phyloP scores from a whole-genome alignment of 2,329 filamentous ascomycete genomes.

The Rhynchosporium agropyri region DNA sequence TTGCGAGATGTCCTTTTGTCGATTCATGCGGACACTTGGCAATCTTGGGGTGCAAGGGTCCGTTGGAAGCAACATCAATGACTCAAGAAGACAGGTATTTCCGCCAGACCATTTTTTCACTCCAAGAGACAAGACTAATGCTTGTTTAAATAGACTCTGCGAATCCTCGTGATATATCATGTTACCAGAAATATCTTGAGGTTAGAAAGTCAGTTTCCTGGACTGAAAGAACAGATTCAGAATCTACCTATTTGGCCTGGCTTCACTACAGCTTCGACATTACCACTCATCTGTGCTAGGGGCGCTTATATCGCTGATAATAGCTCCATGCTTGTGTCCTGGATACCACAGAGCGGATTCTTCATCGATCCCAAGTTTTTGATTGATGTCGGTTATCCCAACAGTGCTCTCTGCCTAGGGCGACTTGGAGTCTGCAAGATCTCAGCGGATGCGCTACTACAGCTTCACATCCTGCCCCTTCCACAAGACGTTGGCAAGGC shows the following conservation, averaged over 20 bases:
- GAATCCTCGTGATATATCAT: constrained; percentile 22
- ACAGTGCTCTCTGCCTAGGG: constrained; percentile 14
- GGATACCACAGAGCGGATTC: constrained; percentile 27
- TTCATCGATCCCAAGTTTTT: constrained; percentile 29
- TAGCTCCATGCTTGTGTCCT: constrained; percentile 31
- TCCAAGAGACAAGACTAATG: background rate
- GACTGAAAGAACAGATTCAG: constrained; percentile 13
- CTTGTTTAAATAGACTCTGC: constrained; percentile 21
- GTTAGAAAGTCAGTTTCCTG: constrained; percentile 4
- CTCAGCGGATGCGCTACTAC: constrained; percentile 22
- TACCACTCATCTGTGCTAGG: constrained; percentile 22
- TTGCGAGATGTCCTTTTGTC: constrained; percentile 20
- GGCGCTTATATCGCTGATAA: constrained; percentile 24
- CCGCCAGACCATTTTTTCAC: background rate
- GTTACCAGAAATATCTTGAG: background rate
- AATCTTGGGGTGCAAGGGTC: constrained; percentile 17
- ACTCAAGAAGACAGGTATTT: constrained; percentile 24
- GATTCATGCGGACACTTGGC: constrained; percentile 28
- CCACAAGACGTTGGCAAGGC: constrained; percentile 16
- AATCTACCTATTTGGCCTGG: constrained; percentile 32
- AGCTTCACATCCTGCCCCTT: constrained; percentile 25
- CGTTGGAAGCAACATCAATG: constrained; percentile 15
- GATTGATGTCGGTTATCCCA: background rate
- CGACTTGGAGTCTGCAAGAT: constrained; percentile 22
- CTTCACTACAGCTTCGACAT: background rate